Base-by-base conservation (phyloP, 345 rosid genomes). In the Passiflora organensis region DNA sequence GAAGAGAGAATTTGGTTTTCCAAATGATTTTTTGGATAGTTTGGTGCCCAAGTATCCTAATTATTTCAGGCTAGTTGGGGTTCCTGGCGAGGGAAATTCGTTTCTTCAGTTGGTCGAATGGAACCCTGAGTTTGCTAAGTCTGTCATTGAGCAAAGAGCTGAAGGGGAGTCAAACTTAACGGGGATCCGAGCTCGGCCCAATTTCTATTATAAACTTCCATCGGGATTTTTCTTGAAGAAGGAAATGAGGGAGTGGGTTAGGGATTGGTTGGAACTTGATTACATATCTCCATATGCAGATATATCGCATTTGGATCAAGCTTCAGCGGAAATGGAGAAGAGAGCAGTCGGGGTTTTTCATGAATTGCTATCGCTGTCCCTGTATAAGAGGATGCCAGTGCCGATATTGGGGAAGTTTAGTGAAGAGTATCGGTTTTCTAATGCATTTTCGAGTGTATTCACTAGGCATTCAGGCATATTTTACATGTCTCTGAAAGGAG, bases 191-290 rank as follows among this genome's bases (percentile, higher is more conserved):
- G 62, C 80, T 21, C 54, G 91, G 43, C 87, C 95, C 22, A 89
- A 86, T 69, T 84, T 82, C 70, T 36, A 70, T 53, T 80, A 76
- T 18, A 84, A 80, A 63, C 63, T 93, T 44, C 95, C 99, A 0
- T 28, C 74, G 0, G 95, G 96, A 1, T 82, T 84, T 71, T 77
- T 71, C 69, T 53, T 89, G 19, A 86, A 64, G 77, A 86, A 89
- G 72, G 94, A 93, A 72, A 93, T 89, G 99, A 81, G 87, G 58
- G 96, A 93, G 44, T 93, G 96, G 96, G 72, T 76, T 32, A 79
- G 95, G 67, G 94, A 86, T 62, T 93, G 99, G 96, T 55, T 80
- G 51, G 96, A 89, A 72, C 70, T 77, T 17, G 96, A 89, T 44
- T 93, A 93, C 56, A 65, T 84, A 48, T 86, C 95, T 15, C 96